phyloP scores from a whole-genome alignment of 768 basidiomycete species.

The Ephemerocybe angulata region DNA sequence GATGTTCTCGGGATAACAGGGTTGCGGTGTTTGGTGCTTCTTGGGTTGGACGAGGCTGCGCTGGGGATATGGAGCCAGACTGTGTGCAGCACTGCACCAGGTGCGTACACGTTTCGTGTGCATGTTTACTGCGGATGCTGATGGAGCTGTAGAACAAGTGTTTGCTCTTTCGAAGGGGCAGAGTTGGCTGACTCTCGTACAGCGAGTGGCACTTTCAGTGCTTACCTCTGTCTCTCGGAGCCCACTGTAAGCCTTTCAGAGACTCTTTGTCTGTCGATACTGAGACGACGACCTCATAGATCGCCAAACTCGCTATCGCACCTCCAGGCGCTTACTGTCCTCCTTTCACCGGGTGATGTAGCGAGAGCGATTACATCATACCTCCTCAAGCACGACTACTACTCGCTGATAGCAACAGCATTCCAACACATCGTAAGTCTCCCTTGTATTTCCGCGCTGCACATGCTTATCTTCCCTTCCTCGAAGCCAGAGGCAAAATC shows the following conservation, averaged over 20 bases:
- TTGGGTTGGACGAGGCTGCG: constrained; percentile 48
- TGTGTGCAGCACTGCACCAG: constrained; percentile 29
- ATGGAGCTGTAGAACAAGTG: constrained; percentile 31
- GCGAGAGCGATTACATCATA: no score
- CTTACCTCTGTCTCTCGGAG: constrained; percentile 47
- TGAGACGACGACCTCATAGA: constrained; percentile 30
- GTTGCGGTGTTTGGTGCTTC: constrained; percentile 61
- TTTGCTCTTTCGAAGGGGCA: constrained; percentile 36
- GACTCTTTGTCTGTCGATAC: background rate
- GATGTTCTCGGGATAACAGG: constrained; percentile 54
- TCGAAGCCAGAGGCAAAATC: constrained; percentile 44
- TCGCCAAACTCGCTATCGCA: constrained; percentile 43
- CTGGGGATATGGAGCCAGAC: constrained; percentile 45
- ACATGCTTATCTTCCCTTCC: background rate
- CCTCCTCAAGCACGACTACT: constrained; percentile 45
- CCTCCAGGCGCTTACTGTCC: constrained; percentile 42
- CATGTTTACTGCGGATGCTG: background rate
- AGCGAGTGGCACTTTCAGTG: constrained; percentile 45
- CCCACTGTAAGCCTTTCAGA: constrained; percentile 42
- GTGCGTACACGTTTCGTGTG: constrained; percentile 15
- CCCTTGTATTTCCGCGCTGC: background rate
- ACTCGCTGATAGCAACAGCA: constrained; percentile 37
- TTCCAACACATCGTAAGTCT: constrained; percentile 52
- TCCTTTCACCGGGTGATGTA: no score
- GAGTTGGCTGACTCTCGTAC: constrained; percentile 64